Conservation (phyloP, 1,139 yeast genomes). For the Debaryomyces udenii region DNA sequence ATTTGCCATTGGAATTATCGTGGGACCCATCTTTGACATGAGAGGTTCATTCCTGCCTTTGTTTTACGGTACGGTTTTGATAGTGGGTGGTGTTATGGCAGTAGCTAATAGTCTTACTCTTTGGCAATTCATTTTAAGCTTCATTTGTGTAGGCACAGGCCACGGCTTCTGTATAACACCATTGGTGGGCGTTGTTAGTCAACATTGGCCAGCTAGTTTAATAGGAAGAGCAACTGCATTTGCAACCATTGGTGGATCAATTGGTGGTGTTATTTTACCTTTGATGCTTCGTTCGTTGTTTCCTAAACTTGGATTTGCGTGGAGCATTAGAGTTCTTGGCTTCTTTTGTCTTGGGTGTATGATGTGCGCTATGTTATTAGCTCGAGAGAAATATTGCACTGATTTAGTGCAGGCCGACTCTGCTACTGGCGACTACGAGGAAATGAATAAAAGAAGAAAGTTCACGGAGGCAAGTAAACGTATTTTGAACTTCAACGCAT, state of each 20-base stretch:
- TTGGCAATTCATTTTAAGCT: constrained; percentile 39
- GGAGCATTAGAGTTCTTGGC: constrained; percentile 41
- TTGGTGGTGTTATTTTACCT: constrained; percentile 42
- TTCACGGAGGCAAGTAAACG: constrained; percentile 14
- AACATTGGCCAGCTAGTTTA: constrained; percentile 39
- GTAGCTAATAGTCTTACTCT: constrained; percentile 32
- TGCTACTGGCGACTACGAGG: constrained; percentile 5
- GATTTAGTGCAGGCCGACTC: constrained; percentile 10
- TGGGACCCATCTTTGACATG: constrained; percentile 42
- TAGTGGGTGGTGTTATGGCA: constrained; percentile 38
- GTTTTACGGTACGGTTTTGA: constrained; percentile 28
- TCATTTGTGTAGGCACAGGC: constrained; percentile 39
- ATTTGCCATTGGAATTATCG: constrained; percentile 34
- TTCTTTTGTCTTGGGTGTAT: constrained; percentile 36
- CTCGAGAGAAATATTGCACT: constrained; percentile 13
- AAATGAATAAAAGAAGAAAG: constrained; percentile 10
- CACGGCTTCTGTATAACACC: constrained; percentile 41
- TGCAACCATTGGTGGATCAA: constrained; percentile 44
- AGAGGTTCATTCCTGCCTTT: constrained; percentile 35
- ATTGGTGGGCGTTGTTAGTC: constrained; percentile 37
- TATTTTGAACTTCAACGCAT: constrained; percentile 28
- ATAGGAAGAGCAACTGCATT: constrained; percentile 41
- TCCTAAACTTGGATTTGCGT: constrained; percentile 33
- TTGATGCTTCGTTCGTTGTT: constrained; percentile 36
- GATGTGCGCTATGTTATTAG: constrained; percentile 16